phyloP scores from a whole-genome alignment of 768 basidiomycete species.

The Agaricus subrufescens region DNA sequence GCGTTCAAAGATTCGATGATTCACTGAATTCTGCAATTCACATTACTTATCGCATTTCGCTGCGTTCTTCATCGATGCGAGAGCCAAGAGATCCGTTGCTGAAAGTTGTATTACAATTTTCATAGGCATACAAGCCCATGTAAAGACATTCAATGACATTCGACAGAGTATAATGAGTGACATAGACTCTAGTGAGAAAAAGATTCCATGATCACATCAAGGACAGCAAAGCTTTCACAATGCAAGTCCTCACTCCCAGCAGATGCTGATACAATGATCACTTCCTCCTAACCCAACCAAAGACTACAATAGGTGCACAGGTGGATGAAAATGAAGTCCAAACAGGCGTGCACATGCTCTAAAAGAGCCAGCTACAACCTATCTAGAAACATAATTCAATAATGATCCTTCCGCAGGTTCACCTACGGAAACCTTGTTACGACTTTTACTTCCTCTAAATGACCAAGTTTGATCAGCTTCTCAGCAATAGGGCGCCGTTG shows the following conservation, averaged over 20 bases:
- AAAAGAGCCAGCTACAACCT: conserved; percentile 28
- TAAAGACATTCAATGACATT: neutral
- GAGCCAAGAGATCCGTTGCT: conserved; percentile 73
- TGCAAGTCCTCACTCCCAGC: no score
- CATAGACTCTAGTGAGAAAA: no score
- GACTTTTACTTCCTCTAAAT: conserved; percentile 85
- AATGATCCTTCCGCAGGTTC: conserved; percentile 81
- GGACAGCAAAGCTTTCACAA: no score
- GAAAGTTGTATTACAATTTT: conserved; percentile 30
- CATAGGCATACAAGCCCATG: neutral
- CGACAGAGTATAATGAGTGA: neutral
- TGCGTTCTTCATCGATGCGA: conserved; percentile 79
- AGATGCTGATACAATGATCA: neutral
- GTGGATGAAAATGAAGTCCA: conserved; percentile 32
- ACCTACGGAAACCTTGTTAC: conserved; percentile 81
- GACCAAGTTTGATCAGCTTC: conserved; percentile 51
- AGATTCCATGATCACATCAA: no score
- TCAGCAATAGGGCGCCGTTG: conserved; percentile 36
- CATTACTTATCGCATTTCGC: conserved; percentile 80
- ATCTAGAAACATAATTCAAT: conserved; percentile 30
- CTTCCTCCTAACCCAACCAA: neutral
- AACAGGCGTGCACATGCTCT: conserved; percentile 31
- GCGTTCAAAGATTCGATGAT: conserved; percentile 84
- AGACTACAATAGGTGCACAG: conserved; percentile 39
- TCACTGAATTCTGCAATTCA: conserved; percentile 81